Percentiles rank a stretch among this genome's conserved stretches.
Conservation (phyloP, 305 asterid species). For the Solanum hybrid region DNA sequence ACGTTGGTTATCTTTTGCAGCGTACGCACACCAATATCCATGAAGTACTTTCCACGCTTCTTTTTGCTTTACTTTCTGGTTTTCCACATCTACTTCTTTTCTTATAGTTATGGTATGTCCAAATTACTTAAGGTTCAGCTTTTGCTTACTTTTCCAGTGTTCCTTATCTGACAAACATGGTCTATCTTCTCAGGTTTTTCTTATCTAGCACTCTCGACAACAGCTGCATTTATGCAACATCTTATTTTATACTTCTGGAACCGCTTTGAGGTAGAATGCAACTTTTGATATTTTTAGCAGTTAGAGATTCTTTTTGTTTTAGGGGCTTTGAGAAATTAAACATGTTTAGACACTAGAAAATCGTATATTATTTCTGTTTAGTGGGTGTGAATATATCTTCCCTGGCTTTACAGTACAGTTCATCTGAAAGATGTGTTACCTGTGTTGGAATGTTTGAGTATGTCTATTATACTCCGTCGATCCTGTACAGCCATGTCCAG, state of each 20-base stretch:
- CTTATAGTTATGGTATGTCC: too few relatives aligned
- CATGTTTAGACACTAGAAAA: background rate
- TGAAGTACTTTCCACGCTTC: too few relatives aligned
- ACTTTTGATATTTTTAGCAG: background rate
- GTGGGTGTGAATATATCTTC: background rate
- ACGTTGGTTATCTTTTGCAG: too few relatives aligned
- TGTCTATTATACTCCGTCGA: background rate
- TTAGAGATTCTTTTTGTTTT: background rate
- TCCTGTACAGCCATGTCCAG: background rate
- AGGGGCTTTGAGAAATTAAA: background rate
- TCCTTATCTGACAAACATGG: background rate
- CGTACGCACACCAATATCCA: too few relatives aligned
- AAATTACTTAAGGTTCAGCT: too few relatives aligned
- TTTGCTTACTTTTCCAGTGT: too few relatives aligned
- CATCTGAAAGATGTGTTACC: background rate
- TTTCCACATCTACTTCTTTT: too few relatives aligned
- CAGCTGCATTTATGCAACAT: constrained; percentile 96
- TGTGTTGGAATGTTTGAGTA: background rate
- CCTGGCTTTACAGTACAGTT: background rate
- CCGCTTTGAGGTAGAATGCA: constrained; percentile 71
- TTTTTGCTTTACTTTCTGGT: too few relatives aligned
- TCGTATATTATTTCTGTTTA: background rate
- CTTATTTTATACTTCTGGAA: constrained; percentile 96
- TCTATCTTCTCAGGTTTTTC: constrained; percentile 52
- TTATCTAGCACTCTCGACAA: constrained; percentile 88